Base-by-base conservation (phyloP, 257 asterid species). In the Oldenlandia corymbosa region DNA sequence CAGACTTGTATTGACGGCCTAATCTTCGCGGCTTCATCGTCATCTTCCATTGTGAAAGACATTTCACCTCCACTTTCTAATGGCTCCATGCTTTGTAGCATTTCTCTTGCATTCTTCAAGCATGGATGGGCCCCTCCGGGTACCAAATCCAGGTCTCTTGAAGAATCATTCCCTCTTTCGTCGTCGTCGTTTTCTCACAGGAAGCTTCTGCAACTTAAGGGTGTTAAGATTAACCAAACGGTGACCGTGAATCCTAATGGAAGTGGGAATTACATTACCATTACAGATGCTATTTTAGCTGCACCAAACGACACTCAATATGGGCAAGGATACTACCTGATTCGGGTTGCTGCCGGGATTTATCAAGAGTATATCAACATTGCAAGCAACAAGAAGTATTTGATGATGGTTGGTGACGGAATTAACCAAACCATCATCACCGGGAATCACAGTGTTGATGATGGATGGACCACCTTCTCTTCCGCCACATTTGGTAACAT, bases 401-500 rank as follows among this genome's bases (percentile, higher is more conserved):
- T 76, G 66, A 68, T 76, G 75, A 76, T 76, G 43, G 60, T 72
- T 32, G 81, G 78, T 0, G 78, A 68, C 48, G 81, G 81, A 42
- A 68, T 60, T 23, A 70, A 72, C 39, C 51, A 55, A 21, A 72
- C 78, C 2, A 64, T 76, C 2, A 65, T 76, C 37, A 72, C 68
- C 13, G 78, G 78, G 20, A 72, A 72, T 64, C 73, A 62, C 20
- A 72, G 65, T 16, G 77, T 72, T 12, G 69, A 0, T 34, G 75
- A 68, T 72, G 75, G 73, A 13, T 76, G 70, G 72, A 76, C 78
- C 23, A 76, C 81, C 31, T 72, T 68, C 49, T 54, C 60, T 60
- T 72, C 73, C 27, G 63, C 78, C n/a, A 63, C 78, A 20, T 76
- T 76, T 45, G 39, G 39, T 34, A 34, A 34, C 39, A 34, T 34